Percentiles rank a stretch among this genome's conserved stretches.
Evolutionary conservation across 2,329 filamentous ascomycete genomes (phyloP).

Genomic region (Trichoderma afroharzianum): DNA sequence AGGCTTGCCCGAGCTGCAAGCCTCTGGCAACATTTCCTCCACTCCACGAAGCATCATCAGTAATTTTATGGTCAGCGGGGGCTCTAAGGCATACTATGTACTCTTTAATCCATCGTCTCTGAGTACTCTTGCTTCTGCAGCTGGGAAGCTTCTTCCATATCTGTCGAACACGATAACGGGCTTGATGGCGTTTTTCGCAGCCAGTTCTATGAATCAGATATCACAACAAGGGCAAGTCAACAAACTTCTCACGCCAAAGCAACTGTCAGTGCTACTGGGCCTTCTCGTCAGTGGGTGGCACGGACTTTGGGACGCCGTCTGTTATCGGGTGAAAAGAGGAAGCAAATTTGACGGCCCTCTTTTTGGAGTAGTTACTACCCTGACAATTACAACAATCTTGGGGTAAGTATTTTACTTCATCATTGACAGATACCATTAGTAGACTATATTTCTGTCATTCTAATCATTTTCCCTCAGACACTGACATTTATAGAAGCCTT

Average conservation of each 20-base stretch:
- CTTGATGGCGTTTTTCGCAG: neutral
- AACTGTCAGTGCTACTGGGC: neutral
- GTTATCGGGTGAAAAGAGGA: neutral
- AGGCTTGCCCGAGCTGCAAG: neutral
- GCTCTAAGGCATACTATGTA: neutral
- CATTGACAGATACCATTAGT: accelerated
- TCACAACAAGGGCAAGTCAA: neutral
- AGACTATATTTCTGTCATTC: neutral
- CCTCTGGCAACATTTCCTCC: neutral
- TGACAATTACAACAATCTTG: neutral
- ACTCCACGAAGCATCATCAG: neutral
- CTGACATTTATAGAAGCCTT: neutral
- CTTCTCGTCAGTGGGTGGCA: neutral
- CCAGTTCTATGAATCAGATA: neutral
- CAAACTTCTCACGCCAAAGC: neutral
- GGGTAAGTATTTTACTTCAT: neutral
- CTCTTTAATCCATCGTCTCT: neutral
- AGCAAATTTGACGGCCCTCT: neutral
- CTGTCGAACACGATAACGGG: neutral
- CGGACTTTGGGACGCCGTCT: neutral
- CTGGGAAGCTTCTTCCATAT: neutral
- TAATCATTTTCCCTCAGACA: neutral
- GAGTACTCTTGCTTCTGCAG: neutral
- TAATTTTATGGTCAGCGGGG: neutral
- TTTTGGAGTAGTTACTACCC: neutral